Evolutionary conservation across 2,329 filamentous ascomycete species (phyloP), one percentile per base, ranked within the genome.

Genomic region (Talaromyces piceae): DNA sequence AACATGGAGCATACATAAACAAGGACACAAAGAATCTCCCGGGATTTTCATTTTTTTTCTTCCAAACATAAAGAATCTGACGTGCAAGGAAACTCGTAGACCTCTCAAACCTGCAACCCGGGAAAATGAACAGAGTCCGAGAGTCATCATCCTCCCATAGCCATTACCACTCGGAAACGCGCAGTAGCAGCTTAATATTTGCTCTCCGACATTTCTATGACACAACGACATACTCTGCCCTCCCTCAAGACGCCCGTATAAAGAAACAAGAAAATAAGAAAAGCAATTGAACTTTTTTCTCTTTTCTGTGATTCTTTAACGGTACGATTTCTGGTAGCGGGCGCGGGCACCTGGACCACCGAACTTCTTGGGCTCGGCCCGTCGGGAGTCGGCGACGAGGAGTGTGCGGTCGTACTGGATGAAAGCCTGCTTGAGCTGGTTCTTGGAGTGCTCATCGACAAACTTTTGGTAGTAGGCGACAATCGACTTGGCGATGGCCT

Each of bases 371-470:
- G 91, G 91, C 84, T 98, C 93, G 77, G 89, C 93, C 68, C 93
- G 88, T 77, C 93, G 87, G 87, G 95, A 96, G 79, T 98, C 93
- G 77, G 93, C 93, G 69, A 98, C 93, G 71, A 98, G 87, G 64
- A 98, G 86, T 73, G 90, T 95, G 72, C 91, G 85, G 82, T 95
- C 90, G 82, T 91, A 98, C 75, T 90, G 84, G 70, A 91, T 88
- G 66, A 98, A 85, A 64, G 88, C 88, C 79, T 91, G 87, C 89
- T 97, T 98, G 72, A 98, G 84, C 78, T 90, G 82, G 85, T 97
- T 96, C 88, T 98, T 98, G 81, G 87, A 89, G 87, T 97, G 91
- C 87, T 98, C 93, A 73, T 98, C 93, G 77, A 97, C 89, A 80
- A 86, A 98, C 84, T 98, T 96, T 81, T 96, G 91, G 87, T 96